These are phyloP conservation scores for Aureococcus anophagefferens DNA, from an alignment of 108 stramenopile genomes.

Conservation along the genomic window DNA sequence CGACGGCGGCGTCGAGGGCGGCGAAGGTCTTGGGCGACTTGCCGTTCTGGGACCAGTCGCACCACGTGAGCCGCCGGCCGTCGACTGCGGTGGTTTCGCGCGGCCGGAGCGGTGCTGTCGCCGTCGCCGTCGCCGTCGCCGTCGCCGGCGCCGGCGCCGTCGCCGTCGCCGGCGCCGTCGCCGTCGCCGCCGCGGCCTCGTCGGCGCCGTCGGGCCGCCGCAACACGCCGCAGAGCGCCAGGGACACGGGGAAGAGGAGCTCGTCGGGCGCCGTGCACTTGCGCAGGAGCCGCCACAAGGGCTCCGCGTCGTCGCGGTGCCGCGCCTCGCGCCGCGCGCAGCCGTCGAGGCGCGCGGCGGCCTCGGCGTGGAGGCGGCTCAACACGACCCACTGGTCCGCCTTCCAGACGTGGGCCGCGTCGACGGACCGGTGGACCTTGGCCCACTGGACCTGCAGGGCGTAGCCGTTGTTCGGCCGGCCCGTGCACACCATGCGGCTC, in stretches of 20 bases:
- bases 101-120: neutral
- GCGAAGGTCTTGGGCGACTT: conserved; percentile 64
- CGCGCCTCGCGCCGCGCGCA: neutral
- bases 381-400: conserved; percentile 77
- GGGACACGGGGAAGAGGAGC: neutral
- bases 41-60: conserved; percentile 65
- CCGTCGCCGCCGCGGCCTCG: too few relatives aligned
- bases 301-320: neutral
- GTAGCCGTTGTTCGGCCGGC: conserved; percentile 64
- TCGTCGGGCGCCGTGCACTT: neutral
- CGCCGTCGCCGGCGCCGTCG: neutral
- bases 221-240: neutral
- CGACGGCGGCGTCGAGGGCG: conserved; percentile 30
- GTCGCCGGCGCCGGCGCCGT: too few relatives aligned
- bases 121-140: too few relatives aligned
- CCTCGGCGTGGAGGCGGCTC: conserved; percentile 47
- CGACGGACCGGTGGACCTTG: conserved; percentile 48
- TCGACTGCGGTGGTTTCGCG: conserved; percentile 27
- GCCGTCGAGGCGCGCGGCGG: conserved; percentile 14
- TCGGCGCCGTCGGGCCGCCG: neutral
- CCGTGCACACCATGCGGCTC: too few relatives aligned
- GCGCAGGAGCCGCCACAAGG: neutral
- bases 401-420: conserved; percentile 63
- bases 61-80: conserved; percentile 55
- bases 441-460: conserved; percentile 68